Evolutionary conservation across 73 alveolate species (phyloP).

Genomic region (Tetrahymena thermophila): DNA sequence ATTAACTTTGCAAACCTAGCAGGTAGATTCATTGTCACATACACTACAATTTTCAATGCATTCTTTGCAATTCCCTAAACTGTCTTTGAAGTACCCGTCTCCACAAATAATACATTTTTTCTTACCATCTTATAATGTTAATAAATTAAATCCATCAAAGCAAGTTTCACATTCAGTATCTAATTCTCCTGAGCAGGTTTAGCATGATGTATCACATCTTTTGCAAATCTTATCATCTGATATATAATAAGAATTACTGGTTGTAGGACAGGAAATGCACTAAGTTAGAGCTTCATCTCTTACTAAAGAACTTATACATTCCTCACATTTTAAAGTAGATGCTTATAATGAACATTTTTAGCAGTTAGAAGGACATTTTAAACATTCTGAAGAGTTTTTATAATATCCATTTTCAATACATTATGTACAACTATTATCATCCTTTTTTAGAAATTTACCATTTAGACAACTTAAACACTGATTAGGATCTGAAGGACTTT

Average conservation of each 20-base stretch:
- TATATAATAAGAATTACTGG: background rate
- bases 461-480: background rate
- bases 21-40: background rate
- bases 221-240: background rate
- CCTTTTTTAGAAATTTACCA: background rate
- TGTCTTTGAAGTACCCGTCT: background rate
- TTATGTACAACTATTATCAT: background rate
- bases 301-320: background rate
- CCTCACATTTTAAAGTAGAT: background rate
- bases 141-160: background rate
- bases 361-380: background rate
- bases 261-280: background rate
- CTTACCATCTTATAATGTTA: background rate
- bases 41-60: background rate
- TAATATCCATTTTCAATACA: background rate
- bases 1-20: background rate
- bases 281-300: background rate
- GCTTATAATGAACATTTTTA: background rate
- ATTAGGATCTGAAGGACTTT: background rate
- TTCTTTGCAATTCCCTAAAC: background rate
- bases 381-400: background rate
- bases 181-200: background rate
- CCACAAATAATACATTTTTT: background rate
- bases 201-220: background rate
- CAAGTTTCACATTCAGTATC: background rate